Base-by-base conservation (phyloP, 2,329 filamentous ascomycete species). In the Acrocalymma vagum region DNA sequence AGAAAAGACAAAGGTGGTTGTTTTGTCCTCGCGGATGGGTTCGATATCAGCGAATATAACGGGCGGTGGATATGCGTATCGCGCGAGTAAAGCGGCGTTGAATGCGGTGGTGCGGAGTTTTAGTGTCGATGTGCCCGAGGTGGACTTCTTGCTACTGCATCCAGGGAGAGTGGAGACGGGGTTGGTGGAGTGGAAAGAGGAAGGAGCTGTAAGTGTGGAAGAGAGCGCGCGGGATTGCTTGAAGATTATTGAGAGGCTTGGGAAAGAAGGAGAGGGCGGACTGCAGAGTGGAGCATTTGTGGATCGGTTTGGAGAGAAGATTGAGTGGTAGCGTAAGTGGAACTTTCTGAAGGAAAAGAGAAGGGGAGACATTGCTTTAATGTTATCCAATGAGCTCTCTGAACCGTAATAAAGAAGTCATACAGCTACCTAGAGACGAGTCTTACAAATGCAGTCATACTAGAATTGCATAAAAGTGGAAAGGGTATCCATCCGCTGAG, bases 11-110 rank as follows among this genome's bases (percentile, higher is more conserved):
- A 74, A 69, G 45, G 70, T 72, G 6, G 45, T 77, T 6, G 42
- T 77, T 11, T 66, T 78, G 58, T 70, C 70, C 1, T 73, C 70
- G 2, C 62, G 75, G 1, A 76, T 78, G 75, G 73, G 74, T 4
- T 72, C 69, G 9, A 42, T 77, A 7, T 45, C 58, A 1, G 62
- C 66, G 17, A 77, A 77, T 42, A 52, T 45, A 1, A 56, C 58
- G 2, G 75, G 74, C 0, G 66, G 68, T 2, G 73, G 65, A 2
- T 78, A 77, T 47, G 75, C 75, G 9, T 78, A 78, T 49, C 60
- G 75, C 7, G 72, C 74, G 4, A 72, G 67, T 27, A 77, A 78
- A 50, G 74, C 74, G 3, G 75, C 72, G 16, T 51, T 76, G 23
- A 77, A 78, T 45, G 70, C 72, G 5, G 63, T 78, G 6, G 63